These are phyloP conservation scores for Fomitopsis schrenkii DNA, from an alignment of 1,284 basidiomycete genomes.

Conservation along the genomic window DNA sequence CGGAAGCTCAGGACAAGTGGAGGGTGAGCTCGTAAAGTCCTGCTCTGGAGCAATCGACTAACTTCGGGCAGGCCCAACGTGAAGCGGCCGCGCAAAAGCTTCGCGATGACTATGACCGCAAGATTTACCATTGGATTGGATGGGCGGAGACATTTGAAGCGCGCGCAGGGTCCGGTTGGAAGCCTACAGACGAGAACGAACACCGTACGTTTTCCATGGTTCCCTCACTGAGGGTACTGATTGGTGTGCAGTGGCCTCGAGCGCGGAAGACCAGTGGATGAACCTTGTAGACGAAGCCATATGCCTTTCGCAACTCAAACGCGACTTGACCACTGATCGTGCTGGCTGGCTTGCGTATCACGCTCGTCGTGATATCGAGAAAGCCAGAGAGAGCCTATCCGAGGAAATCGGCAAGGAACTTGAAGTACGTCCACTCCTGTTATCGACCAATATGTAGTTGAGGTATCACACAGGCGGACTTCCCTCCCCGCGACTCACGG, in stretches of 20 bases:
- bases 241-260: neutral
- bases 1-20: constrained; percentile 59
- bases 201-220: constrained; percentile 10
- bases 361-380: constrained; percentile 45
- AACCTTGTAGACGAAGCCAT: neutral
- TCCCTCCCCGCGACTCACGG: constrained; percentile 76
- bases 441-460: neutral
- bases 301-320: constrained; percentile 21
- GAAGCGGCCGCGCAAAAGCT: constrained; percentile 53
- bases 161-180: constrained; percentile 44
- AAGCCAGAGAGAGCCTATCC: constrained; percentile 44
- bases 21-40: constrained; percentile 41
- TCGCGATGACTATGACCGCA: constrained; percentile 50
- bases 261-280: constrained; percentile 4
- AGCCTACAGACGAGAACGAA: constrained; percentile 35
- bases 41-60: neutral
- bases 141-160: constrained; percentile 57
- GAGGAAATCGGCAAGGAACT: constrained; percentile 70
- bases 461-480: constrained; percentile 44
- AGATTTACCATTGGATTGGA: constrained; percentile 39
- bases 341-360: constrained; percentile 67
- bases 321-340: constrained; percentile 36
- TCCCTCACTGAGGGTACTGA: neutral
- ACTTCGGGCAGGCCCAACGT: constrained; percentile 40
- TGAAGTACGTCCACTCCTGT: constrained; percentile 43